Base-by-base conservation (phyloP, 805 yeast genomes). In the Barnettozyma californica region DNA sequence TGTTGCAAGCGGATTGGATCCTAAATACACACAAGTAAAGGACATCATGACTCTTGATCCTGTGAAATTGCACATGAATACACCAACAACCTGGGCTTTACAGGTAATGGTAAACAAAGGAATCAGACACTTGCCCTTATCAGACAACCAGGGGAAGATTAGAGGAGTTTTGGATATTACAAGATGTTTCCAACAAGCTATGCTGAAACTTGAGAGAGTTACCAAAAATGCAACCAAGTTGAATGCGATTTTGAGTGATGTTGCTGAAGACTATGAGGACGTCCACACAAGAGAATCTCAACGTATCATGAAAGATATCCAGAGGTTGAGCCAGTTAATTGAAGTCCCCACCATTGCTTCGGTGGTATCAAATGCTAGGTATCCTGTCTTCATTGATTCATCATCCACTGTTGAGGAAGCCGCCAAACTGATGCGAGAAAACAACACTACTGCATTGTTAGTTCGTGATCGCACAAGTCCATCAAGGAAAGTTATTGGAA, bases 111-210 rank as follows among this genome's bases (percentile, higher is more conserved):
- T 71, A 5, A 57, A 62, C 11, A 65, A 61, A 42, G 67, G 66
- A 34, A 69, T 74, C 25, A 64, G 77, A 49, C 77, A 74, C 53
- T 58, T 74, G 45, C 77, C 78, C 1, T 59, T 74, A 4, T 47
- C 67, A 4, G 72, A 72, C 49, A 65, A 62, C n/a, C 43, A 41
- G 10, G 68, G 66, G 3, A 50, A 56, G 2, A 73, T 73, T 29
- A 67, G 65, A n/a, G 77, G 76, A 2, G 67, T 74, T 11, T 56
- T 74, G 25, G 75, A 74, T 55, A 73, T 73, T 31, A 74, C 77
- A 4, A 65, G 71, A 44, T 73, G 78, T 43, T 74, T 73, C 54
- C 70, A 73, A 47, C 75, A 74, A 52, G 77, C 75, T 0, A 68
- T 74, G 71, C 56, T 67, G 3, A 57, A 73, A 43, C 55, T 73